Base-by-base conservation (phyloP, 371 early-diverging fungal genomes). In the Syncephalastrum contaminatum region DNA sequence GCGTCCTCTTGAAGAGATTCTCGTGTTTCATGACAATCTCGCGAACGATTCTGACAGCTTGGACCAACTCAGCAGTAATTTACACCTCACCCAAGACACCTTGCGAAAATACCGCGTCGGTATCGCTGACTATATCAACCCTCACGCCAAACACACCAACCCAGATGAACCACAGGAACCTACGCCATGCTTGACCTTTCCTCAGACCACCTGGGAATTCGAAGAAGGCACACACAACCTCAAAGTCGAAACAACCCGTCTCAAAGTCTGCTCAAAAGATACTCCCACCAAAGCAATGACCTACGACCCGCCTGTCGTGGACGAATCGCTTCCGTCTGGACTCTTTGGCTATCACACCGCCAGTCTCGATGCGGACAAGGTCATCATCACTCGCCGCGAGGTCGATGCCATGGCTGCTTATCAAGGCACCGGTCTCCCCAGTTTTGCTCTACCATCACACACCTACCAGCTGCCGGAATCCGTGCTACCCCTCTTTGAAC, bases 381-480 rank as follows among this genome's bases (percentile, higher is more conserved):
- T 87, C 5, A 80, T 87, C 18, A 51, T 89, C 42, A 72, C 88
- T 0, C 72, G 81, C 21, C 69, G 72, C 40, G 89, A 89, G 71
- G 58, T 85, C 24, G 88, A 88, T 49, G 89, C 89, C 0, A 77
- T 89, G 82, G 86, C 88, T 0, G 87, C 80, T 3, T 85, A 82
- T 53, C 88, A 89, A 62, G 79, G 66, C 24, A 89, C 89, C 0
- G 83, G 82, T 1, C 69, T 89, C 15, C 82, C 88, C 0, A 66
- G 82, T 18, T 56, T 87, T 20, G 74, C 84, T 5, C 67, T 89
- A 21, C 88, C 88, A 8, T 64, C 64, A 0, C 18, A 60, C 10
- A 58, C 77, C 14, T 83, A 84, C 53, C 88, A 88, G 58, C 68
- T 89, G 12, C 86, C 86, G 14, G 68, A 85, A 49, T 74, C 85